Evolutionary conservation across 495 filamentous ascomycete species (phyloP), one percentile per base, ranked within the genome.

Genomic region (Daldinia grandis): DNA sequence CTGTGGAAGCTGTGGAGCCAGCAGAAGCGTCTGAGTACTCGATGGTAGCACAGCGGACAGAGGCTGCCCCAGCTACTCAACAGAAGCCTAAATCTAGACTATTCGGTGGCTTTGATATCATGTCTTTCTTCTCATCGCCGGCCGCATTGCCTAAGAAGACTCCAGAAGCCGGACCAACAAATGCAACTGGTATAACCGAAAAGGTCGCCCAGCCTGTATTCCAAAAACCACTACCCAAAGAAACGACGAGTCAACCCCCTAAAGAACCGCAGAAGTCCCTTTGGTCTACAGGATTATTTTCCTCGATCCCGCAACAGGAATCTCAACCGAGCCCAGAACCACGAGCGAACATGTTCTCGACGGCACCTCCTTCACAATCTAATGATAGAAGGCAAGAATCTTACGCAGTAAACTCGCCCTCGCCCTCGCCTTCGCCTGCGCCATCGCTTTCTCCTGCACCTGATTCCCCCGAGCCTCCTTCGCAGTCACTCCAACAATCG

Each of bases 91-190:
- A 74, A 17, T 69, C 75, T 40, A 47, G 71, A 14, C 59, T 77
- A 21, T 70, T 77, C 31, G 68, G 73, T 25, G 57, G 47, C 44
- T 73, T 79, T 5, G 78, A 84, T 25, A 71, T 85, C 14, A 61
- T 80, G 31, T 74, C 76, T 6, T 85, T 85, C 71, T 85, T 85
- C 59, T 85, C 83, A 7, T 83, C 83, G 12, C 82, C 82, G 5
- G 82, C 80, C 6, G 38, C 72, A 6, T 66, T 85, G 28, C 82
- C 83, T 21, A 72, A 68, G 9, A 68, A 72, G 24, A 61, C 64
- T 21, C 50, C 66, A 6, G 64, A 62, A 49, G 40, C 60, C 3
- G 40, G 40, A 5, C 42, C 47, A 54, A 56, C 57, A 19, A 37
- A 51, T 37, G 5, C 38, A 68, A 60, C 10, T n/a, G 55, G 33